These are phyloP conservation scores for Phytophthora niederhauseri DNA, from an alignment of 352 stramenopile species.

Conservation along the genomic window DNA sequence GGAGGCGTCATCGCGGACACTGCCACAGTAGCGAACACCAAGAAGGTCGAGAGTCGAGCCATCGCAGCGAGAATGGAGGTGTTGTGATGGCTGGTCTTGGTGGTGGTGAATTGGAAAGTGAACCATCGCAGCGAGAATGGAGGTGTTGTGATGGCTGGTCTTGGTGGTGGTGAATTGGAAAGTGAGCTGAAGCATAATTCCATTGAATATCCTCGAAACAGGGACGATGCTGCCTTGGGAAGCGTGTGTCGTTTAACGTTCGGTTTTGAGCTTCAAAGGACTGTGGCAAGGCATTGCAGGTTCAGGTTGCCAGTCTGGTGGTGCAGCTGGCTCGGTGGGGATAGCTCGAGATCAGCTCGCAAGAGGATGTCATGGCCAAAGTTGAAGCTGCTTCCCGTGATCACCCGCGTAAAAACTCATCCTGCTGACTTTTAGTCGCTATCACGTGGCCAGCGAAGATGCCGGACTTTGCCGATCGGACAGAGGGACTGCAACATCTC, in stretches of 20 bases:
- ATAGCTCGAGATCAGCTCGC: constrained; percentile 26
- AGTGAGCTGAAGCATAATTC: constrained; percentile 24
- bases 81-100: constrained; percentile 5
- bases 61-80: constrained; percentile 3
- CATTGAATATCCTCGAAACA: constrained; percentile 18
- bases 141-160: not conserved
- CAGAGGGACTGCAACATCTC: not conserved
- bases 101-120: constrained; percentile 21
- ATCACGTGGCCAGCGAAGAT: not conserved
- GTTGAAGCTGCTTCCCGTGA: constrained; percentile 20
- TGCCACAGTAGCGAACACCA: constrained; percentile 17
- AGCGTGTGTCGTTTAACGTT: not conserved
- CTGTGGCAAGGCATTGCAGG: not conserved
- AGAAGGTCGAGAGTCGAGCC: constrained; percentile 9
- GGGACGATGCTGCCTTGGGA: not conserved
- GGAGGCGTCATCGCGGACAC: constrained; percentile 5
- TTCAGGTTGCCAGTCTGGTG: constrained; percentile 23
- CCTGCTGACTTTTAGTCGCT: constrained; percentile 23
- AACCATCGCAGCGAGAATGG: constrained; percentile 12
- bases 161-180: constrained; percentile 15
- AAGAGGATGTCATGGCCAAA: constrained; percentile 6
- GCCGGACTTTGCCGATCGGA: not conserved
- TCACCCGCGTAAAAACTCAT: constrained; percentile 6
- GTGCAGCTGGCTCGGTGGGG: constrained; percentile 23
- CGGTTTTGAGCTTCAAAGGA: constrained; percentile 3